Conservation (phyloP, 2,329 filamentous ascomycete genomes). For the Apiospora koreana region DNA sequence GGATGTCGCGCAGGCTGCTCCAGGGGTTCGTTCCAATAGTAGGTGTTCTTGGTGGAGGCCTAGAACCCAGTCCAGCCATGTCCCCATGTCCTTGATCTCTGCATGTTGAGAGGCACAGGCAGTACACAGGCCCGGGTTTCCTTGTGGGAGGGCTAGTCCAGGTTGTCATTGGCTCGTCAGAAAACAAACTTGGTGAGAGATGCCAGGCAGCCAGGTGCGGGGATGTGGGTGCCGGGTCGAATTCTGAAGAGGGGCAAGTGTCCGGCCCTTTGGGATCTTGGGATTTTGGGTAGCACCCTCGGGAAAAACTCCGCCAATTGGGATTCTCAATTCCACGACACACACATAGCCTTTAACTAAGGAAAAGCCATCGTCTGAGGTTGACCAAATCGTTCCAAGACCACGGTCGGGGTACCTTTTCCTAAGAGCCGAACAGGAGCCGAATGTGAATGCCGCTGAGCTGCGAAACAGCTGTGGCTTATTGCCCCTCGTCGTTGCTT, state of each 20-base stretch:
- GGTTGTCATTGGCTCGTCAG: not conserved
- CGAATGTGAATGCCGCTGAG: not conserved
- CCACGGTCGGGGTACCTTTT: not conserved
- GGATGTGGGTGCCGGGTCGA: not conserved
- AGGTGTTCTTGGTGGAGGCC: no score
- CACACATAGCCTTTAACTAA: no score
- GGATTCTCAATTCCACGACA: not conserved
- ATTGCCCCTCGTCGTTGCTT: not conserved
- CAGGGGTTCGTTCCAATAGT: not conserved
- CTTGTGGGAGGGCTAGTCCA: not conserved
- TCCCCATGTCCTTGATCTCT: not conserved
- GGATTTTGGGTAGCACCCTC: not conserved
- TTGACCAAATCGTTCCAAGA: not conserved
- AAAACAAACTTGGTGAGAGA: not conserved
- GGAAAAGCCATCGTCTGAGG: not conserved
- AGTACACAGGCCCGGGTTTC: not conserved
- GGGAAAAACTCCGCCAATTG: not conserved
- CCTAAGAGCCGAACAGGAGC: not conserved
- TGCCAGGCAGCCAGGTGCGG: not conserved
- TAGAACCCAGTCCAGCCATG: not conserved
- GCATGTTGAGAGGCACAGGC: not conserved
- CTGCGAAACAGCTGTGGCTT: no score
- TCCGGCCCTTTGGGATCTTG: not conserved
- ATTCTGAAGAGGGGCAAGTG: not conserved
- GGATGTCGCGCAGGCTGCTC: not conserved